Evolutionary conservation across 441 rosid genomes (phyloP), one percentile per base, ranked within the genome.

Genomic region (Mallotus japonicus): DNA sequence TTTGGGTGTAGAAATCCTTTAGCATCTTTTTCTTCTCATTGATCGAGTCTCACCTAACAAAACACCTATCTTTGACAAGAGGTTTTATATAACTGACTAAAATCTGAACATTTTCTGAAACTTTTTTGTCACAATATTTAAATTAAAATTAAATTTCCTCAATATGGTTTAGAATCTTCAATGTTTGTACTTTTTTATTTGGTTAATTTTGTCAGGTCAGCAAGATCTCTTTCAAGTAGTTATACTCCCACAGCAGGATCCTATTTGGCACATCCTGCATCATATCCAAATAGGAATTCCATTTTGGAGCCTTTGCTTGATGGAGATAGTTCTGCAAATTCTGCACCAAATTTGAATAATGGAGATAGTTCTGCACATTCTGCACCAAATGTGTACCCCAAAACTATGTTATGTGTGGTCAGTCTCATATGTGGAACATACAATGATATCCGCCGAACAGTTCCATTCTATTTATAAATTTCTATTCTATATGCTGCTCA

Each of bases 161-260:
- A 63, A 64, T 24, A 20, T 55, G 15, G 53, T 46, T 55, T 50
- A 70, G 46, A 53, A 73, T 40, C 3, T n/a, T 67, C 44, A n/a
- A 19, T 53, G 9, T 17, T 50, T 54, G 11, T 22, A 22, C n/a
- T 49, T 46, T 56, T 62, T 14, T 63, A 28, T 70, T 42, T 44
- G 17, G 50, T 17, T 13, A 53, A 70, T 76, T 28, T 53, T 66
- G 42, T 78, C 84, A 90, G 98, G 84, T 90, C 95, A 12, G 98
- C 98, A 59, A 86, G 98, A 82, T 92, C 92, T 58, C 77, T 92
- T 74, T 78, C 98, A 32, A 89, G 91, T 54, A 89, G 95, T 78
- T 88, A 86, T 77, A 89, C 92, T 42, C 93, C 95, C 54, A 84
- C 88, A n/a, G 80, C 82, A 42, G 93, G 96, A 77, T 84, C 91